A percentile compares a stretch with the other conserved stretches of the same genome.
Evolutionary conservation across 2,329 filamentous ascomycete genomes (phyloP).

Genomic region (Colletotrichum sidae): DNA sequence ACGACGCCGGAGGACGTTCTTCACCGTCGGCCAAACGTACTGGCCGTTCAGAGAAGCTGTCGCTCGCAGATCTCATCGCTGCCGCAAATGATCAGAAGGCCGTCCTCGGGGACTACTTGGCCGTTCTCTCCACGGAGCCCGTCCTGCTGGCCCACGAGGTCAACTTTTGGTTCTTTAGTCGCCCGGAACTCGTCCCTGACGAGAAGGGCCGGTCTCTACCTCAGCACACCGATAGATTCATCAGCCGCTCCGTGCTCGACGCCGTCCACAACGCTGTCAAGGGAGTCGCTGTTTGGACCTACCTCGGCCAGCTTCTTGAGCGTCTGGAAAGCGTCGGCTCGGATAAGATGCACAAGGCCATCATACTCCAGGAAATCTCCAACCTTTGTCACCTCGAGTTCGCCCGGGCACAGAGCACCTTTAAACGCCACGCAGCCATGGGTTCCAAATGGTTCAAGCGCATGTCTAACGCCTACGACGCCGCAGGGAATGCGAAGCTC

Average conservation of each 20-base stretch:
- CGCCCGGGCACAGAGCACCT: slow-evolving; percentile 47
- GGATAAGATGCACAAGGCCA: slow-evolving; percentile 45
- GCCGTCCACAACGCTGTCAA: slow-evolving; percentile 50
- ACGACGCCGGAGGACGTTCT: slow-evolving; percentile 21
- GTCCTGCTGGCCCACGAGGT: slow-evolving; percentile 47
- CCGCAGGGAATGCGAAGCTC: slow-evolving; percentile 51
- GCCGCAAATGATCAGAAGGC: slow-evolving; percentile 49
- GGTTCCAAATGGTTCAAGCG: slow-evolving; percentile 56
- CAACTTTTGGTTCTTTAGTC: slow-evolving; percentile 52
- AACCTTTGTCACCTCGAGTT: slow-evolving; percentile 60
- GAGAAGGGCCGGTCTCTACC: slow-evolving; percentile 55
- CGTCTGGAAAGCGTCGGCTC: slow-evolving; percentile 42
- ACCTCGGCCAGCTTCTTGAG: slow-evolving; percentile 51
- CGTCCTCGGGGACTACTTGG: slow-evolving; percentile 48
- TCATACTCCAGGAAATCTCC: slow-evolving; percentile 58
- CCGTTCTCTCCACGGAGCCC: slow-evolving; percentile 48
- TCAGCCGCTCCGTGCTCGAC: slow-evolving; percentile 56
- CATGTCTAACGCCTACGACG: slow-evolving; percentile 43
- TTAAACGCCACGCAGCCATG: slow-evolving; percentile 51
- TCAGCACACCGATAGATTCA: slow-evolving; percentile 53
- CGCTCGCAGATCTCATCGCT: slow-evolving; percentile 46
- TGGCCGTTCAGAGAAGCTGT: slow-evolving; percentile 41
- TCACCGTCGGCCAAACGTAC: neutral
- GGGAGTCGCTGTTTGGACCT: slow-evolving; percentile 53
- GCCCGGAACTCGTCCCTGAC: slow-evolving; percentile 56